Evolutionary conservation across 1,284 basidiomycete genomes (phyloP), one percentile per base, ranked within the genome.

Genomic region (Fomes fomentarius): DNA sequence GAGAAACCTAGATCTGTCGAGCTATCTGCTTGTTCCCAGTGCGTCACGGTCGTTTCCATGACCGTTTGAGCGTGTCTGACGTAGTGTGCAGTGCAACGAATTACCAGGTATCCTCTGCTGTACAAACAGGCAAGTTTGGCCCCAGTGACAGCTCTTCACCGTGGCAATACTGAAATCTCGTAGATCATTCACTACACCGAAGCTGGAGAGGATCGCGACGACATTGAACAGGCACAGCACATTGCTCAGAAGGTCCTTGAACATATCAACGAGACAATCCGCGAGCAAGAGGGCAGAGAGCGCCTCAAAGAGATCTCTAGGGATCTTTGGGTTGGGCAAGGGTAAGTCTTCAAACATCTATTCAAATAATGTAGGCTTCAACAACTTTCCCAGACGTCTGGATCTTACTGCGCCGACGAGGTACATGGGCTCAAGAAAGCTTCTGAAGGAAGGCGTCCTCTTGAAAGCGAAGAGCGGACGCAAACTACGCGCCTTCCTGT

Each of bases 21-120:
- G 91, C 62, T 98, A 95, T 71, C 73, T 98, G 31, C 83, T 98
- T 6, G 87, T 87, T 17, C 96, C 96, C 0, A 98, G 93, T 94
- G 70, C 64, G 86, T 75, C 17, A 15, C n/a, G 15, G 30, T 8
- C 34, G 34, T 48, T 35, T 37, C 25, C 17, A 24, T 38, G n/a
- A 12, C 11, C 4, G n/a, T 7, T 11, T 21, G 17, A 0, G 19
- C 33, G 9, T 17, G 37, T 35, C 33, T 14, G 11, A 19, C 42
- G 12, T 25, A 47, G 28, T 43, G 21, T 14, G 25, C 53, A 94
- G 93, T 98, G 95, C 96, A 98, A 84, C 86, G 95, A 12, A 85
- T 97, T 49, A 96, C 95, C 1, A 80, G 93, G 54, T 98, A 97
- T 68, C 95, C 95, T 0, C 77, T 98, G 0, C 77, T 98, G 28